Evolutionary conservation across 2,329 filamentous ascomycete species (phyloP).

Genomic region (Teratosphaeria zuluensis): DNA sequence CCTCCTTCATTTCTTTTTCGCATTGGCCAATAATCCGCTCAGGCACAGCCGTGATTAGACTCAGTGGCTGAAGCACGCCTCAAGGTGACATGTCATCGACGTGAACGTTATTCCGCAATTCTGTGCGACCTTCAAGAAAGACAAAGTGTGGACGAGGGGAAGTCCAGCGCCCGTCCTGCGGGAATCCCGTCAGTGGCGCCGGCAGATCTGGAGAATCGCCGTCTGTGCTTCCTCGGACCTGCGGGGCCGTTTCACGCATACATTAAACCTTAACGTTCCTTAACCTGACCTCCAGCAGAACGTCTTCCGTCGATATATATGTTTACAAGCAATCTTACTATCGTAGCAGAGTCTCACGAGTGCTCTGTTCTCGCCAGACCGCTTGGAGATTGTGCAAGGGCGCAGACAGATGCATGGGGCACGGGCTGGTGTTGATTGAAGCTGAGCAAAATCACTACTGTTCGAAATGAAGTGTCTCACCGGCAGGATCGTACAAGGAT

Average conservation of each 20-base stretch:
- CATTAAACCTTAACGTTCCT: background rate
- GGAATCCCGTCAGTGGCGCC: too few species aligned
- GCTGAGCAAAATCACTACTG: too few species aligned
- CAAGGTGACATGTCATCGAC: background rate
- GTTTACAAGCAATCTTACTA: background rate
- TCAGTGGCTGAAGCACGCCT: background rate
- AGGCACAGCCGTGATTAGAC: background rate
- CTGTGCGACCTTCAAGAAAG: background rate
- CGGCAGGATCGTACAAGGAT: background rate
- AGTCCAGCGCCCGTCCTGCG: too few species aligned
- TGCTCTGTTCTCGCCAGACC: too few species aligned
- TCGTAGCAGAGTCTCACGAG: too few species aligned
- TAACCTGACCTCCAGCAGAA: background rate
- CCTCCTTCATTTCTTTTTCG: background rate
- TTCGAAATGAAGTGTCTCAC: background rate
- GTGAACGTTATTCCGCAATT: background rate
- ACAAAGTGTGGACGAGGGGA: background rate
- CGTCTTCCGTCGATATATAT: background rate
- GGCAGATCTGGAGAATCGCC: too few species aligned
- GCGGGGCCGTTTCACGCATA: background rate
- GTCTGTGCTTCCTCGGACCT: background rate
- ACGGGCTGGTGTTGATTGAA: too few species aligned
- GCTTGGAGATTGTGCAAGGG: too few species aligned
- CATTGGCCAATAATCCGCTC: background rate
- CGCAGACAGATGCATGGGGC: too few species aligned